phyloP scores from a whole-genome alignment of 306 rosid genomes.

The Rubus idaeus region DNA sequence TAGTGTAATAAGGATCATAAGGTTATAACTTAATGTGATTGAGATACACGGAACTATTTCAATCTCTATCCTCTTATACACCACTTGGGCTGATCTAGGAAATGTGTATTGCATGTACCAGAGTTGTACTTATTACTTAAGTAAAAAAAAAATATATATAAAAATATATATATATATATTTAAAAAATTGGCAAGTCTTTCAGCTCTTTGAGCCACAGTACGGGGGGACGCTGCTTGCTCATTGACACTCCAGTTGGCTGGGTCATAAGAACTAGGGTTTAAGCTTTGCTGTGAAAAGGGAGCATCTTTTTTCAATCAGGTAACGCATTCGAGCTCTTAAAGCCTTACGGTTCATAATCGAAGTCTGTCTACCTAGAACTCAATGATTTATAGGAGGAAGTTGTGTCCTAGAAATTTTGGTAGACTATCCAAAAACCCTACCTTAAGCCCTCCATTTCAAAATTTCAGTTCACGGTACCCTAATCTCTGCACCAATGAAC shows the following conservation, averaged over 20 bases:
- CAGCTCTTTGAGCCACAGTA: neutral
- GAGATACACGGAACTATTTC: no score
- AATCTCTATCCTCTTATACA: no score
- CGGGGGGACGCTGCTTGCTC: neutral
- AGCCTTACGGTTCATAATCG: neutral
- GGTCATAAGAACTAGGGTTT: constrained; percentile 6
- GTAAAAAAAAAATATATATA: no score
- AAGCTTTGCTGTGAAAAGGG: neutral
- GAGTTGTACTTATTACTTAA: no score
- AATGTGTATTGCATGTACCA: no score
- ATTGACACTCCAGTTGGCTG: neutral
- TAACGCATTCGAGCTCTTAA: neutral
- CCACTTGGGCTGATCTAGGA: no score
- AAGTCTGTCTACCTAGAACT: neutral
- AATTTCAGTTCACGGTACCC: constrained; percentile 1
- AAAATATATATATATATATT: no score
- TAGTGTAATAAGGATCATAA: no score
- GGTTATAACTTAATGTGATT: no score
- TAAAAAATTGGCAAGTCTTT: neutral
- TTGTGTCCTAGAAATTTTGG: constrained; percentile 30
- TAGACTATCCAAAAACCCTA: constrained; percentile 32
- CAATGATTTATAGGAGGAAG: constrained; percentile 45
- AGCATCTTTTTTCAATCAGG: constrained; percentile 4
- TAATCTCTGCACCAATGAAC: neutral
- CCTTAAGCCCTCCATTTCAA: constrained; percentile 16